Conservation (phyloP, 164 flowering plant genomes). For the Taxillus chinensis region DNA sequence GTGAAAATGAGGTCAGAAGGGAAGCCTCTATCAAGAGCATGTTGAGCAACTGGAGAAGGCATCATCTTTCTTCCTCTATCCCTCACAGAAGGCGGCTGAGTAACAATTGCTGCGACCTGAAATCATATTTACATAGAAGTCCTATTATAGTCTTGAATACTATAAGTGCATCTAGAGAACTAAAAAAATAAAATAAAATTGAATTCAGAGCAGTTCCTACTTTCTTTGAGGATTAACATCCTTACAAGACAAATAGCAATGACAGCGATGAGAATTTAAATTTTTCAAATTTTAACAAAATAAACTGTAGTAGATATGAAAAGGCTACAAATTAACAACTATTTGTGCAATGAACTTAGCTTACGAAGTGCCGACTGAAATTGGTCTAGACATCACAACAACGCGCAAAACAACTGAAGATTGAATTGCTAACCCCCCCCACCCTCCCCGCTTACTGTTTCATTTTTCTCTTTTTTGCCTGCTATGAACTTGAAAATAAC, state of each 20-base stretch:
- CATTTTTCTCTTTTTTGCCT: too few species aligned
- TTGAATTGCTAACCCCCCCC: too few species aligned
- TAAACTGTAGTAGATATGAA: too few species aligned
- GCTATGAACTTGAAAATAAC: background rate
- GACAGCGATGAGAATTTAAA: too few species aligned
- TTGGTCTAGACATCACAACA: too few species aligned
- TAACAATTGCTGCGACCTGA: conserved; percentile 91
- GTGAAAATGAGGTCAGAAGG: conserved; percentile 72
- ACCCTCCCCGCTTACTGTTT: too few species aligned
- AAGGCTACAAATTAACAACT: too few species aligned
- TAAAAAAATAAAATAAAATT: background rate
- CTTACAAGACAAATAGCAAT: too few species aligned
- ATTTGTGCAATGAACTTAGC: too few species aligned
- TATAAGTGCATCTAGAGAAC: background rate
- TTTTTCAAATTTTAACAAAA: too few species aligned
- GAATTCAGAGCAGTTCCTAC: background rate
- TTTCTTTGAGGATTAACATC: background rate
- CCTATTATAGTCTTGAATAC: background rate
- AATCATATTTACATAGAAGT: conserved; percentile 5
- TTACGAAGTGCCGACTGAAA: too few species aligned
- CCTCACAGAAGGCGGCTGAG: conserved; percentile 84
- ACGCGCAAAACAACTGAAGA: too few species aligned
- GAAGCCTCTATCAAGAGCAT: conserved; percentile 73
- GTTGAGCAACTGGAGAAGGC: conserved; percentile 88
- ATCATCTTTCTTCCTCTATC: conserved; percentile 67